phyloP scores from a whole-genome alignment of 371 early-diverging fungal species.

The Mortierella sp. region DNA sequence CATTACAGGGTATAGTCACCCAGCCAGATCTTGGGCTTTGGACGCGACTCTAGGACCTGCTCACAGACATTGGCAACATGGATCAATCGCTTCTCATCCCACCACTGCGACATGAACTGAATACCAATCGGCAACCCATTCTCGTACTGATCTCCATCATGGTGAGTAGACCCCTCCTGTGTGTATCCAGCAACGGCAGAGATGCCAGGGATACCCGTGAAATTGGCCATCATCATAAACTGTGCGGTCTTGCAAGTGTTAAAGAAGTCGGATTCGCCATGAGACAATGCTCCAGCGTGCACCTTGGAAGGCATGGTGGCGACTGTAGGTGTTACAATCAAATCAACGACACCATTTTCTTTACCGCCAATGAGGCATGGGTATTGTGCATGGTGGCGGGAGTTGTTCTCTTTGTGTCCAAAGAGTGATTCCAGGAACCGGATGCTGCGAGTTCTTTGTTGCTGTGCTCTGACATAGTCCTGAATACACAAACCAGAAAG shows the following conservation, averaged over 20 bases:
- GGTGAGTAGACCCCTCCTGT: constrained; percentile 22
- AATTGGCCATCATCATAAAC: constrained; percentile 74
- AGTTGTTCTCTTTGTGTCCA: constrained; percentile 42
- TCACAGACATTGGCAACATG: constrained; percentile 72
- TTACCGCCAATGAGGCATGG: constrained; percentile 23
- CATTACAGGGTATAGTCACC: constrained; percentile 33
- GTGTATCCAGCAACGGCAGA: constrained; percentile 75
- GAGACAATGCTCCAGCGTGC: constrained; percentile 59
- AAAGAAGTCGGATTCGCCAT: constrained; percentile 71
- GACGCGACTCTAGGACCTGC: constrained; percentile 37
- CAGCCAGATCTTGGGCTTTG: constrained; percentile 54
- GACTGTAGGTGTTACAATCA: constrained; percentile 73
- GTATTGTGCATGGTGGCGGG: constrained; percentile 40
- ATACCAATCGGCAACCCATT: constrained; percentile 76
- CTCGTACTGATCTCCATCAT: constrained; percentile 30
- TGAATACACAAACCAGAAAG: constrained; percentile 23
- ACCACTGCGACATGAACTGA: constrained; percentile 83
- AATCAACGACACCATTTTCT: constrained; percentile 52
- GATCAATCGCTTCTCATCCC: constrained; percentile 73
- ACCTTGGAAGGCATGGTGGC: constrained; percentile 73
- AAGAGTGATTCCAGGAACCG: constrained; percentile 67
- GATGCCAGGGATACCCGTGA: constrained; percentile 80
- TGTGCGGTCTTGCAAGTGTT: constrained; percentile 67
- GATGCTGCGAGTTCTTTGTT: constrained; percentile 73
- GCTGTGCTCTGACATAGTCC: constrained; percentile 73